Base-by-base conservation (phyloP, 2,329 filamentous ascomycete genomes). In the Endocalyx cinctus region DNA sequence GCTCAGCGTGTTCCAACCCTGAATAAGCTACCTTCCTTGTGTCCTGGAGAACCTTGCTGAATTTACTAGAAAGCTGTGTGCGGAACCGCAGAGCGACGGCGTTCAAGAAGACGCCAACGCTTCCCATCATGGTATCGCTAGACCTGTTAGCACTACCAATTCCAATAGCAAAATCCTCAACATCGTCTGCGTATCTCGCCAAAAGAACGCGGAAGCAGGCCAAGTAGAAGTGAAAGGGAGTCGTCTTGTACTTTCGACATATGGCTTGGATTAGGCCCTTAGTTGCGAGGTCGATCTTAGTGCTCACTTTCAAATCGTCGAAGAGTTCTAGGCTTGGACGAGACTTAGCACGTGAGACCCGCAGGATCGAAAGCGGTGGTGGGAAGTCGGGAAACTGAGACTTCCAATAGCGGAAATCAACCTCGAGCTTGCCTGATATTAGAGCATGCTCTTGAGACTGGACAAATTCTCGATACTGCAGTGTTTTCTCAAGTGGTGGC, bases 221-320 rank as follows among this genome's bases (percentile, higher is more conserved):
- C 4, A 74, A 50, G 40, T 66, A 64, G 39, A 73, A 58, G 31
- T 74, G 67, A 41, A 72, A 74, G 0, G 50, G 38, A 0, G 51
- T 54, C 0, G 31, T 36, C 16, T 38, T 13, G 2, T 37, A 27
- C 2, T 37, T 29, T 26, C 44, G 44, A 18, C 47, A 48, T 1
- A 43, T 31, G 1, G 38, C 22, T 23, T 53, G 54, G 37, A 63
- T 39, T 10, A 35, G 37, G 2, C 40, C 20, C 6, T 32, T 28
- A 13, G 57, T 12, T 4, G 13, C 31, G 4, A 39, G 32, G 15
- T 48, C 40, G n/a, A 58, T 17, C 16, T 33, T 31, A 4, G 18
- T 16, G 4, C 15, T 17, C 2, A 49, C 44, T 17, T 47, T 31
- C 27, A 51, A 32, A 22, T 28, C 29, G 3, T 39, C 40, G 31